These are phyloP conservation scores for Chenopodium quinoa DNA, from an alignment of 148 eudicot species.

Conservation along the genomic window DNA sequence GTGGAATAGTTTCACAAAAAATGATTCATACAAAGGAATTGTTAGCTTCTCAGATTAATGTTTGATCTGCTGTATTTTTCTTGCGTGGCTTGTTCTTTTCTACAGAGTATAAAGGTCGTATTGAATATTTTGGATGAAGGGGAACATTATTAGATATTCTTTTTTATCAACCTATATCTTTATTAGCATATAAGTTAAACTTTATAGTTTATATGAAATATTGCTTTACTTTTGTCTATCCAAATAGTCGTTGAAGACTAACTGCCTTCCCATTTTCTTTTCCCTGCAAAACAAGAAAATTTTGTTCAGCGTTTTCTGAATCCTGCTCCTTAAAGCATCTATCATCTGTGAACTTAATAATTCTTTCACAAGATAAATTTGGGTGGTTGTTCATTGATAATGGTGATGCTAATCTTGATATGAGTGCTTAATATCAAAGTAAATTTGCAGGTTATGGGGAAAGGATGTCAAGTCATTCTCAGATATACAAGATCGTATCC, in stretches of 20 bases:
- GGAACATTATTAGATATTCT: no score
- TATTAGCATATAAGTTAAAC: no score
- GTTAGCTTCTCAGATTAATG: no score
- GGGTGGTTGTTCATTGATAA: neutral
- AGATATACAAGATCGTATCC: conserved; percentile 58
- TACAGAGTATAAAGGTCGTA: no score
- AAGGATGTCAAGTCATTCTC: conserved; percentile 63
- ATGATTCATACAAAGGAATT: no score
- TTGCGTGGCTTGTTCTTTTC: no score
- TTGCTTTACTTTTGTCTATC: neutral
- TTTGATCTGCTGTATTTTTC: no score
- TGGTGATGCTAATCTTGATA: neutral
- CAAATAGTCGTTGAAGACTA: neutral
- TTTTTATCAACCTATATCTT: no score
- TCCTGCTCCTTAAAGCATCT: neutral
- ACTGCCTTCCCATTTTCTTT: neutral
- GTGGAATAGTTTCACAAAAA: no score
- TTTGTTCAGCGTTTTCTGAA: neutral
- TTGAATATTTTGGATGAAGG: no score
- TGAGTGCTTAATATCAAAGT: neutral
- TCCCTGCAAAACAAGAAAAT: neutral
- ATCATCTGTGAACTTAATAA: neutral
- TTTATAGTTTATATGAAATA: neutral
- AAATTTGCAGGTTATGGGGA: conserved; percentile 75
- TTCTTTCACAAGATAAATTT: neutral